phyloP scores from a whole-genome alignment of 176 grass and related monocot genomes.

The Paspalum notatum region DNA sequence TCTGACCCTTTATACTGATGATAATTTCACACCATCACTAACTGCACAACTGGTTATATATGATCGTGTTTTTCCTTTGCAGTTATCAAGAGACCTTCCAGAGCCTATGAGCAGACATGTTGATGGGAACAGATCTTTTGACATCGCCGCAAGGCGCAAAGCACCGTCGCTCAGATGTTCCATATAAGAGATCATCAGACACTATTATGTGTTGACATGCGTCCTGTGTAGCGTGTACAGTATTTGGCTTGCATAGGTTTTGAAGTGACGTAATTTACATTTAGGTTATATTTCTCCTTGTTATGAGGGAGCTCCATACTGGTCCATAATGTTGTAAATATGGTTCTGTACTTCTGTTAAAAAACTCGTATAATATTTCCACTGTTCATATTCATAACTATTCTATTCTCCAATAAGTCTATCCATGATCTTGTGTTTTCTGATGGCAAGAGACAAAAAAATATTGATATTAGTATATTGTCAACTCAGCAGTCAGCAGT shows the following conservation, averaged over 20 bases:
- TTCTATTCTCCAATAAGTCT: not conserved
- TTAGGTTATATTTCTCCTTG: not conserved
- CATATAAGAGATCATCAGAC: slow-evolving; percentile 7
- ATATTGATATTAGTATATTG: not conserved
- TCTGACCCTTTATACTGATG: not conserved
- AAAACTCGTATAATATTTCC: not conserved
- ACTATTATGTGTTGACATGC: not conserved
- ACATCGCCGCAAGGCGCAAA: not conserved
- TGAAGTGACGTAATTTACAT: not conserved
- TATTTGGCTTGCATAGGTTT: not conserved
- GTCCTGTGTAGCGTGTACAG: not conserved
- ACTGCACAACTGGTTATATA: not conserved
- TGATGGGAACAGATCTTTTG: not conserved
- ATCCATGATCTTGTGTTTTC: slow-evolving; percentile 10
- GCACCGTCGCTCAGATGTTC: not conserved
- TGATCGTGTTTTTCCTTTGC: slow-evolving; percentile 11
- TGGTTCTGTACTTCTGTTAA: not conserved
- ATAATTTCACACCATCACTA: slow-evolving; percentile 7
- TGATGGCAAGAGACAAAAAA: not conserved
- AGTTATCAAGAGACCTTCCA: slow-evolving; percentile 9
- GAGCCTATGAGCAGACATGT: slow-evolving; percentile 1
- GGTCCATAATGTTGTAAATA: slow-evolving; percentile 25
- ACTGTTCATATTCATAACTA: not conserved
- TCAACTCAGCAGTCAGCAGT: not conserved
- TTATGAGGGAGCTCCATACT: slow-evolving; percentile 10